Percentiles rank a stretch among this genome's conserved stretches.
Conservation (phyloP, 495 filamentous ascomycete genomes). For the Neurospora terricola region DNA sequence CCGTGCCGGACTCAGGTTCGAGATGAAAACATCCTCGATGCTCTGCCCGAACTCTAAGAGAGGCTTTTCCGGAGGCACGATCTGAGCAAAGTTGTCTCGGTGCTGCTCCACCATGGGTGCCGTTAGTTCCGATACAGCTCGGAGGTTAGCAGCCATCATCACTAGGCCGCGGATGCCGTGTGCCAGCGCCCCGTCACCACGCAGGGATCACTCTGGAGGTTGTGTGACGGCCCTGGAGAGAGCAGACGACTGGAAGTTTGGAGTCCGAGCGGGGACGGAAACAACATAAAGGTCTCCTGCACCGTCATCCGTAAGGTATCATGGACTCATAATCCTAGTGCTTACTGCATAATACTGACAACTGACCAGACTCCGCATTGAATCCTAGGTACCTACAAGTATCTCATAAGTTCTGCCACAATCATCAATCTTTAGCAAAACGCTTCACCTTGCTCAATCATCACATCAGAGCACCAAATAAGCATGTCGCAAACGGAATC, state of each 20-base stretch:
- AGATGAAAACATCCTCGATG: too few species aligned
- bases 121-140: not conserved
- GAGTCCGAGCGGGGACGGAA: too few species aligned
- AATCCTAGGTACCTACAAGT: too few species aligned
- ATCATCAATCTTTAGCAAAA: not conserved
- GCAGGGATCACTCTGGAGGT: too few species aligned
- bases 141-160: not conserved
- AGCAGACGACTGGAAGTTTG: too few species aligned
- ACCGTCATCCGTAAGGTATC: not conserved
- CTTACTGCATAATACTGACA: not conserved
- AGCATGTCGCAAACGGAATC: slow-evolving; percentile 4
- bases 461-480: not conserved
- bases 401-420: not conserved
- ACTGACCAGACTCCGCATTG: not conserved
- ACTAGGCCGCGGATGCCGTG: too few species aligned
- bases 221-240: too few species aligned
- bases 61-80: not conserved
- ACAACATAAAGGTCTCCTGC: not conserved
- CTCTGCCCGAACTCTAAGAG: not conserved
- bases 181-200: too few species aligned
- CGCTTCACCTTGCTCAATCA: not conserved
- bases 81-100: not conserved
- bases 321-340: not conserved
- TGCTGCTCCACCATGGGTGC: not conserved
- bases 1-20: too few species aligned